Evolutionary conservation across 805 yeast genomes (phyloP), one percentile per base, ranked within the genome.

Genomic region (Lipomyces starkeyi): DNA sequence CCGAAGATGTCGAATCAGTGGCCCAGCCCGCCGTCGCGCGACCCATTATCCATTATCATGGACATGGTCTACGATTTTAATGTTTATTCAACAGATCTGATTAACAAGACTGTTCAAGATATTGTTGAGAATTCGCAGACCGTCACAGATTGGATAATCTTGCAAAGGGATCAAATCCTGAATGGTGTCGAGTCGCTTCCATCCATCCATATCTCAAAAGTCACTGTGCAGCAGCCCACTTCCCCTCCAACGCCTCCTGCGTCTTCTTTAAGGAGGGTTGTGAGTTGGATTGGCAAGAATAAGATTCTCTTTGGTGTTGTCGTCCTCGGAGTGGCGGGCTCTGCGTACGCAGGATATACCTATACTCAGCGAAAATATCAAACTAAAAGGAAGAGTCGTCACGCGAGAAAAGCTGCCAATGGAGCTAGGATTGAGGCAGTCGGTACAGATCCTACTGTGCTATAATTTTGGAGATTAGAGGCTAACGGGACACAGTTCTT

Each of bases 361-460:
- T 49, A 57, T 57, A n/a, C 9, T 3, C 66, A 59, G 34, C 65
- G 60, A 11, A 43, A 25, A 20, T n/a, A 59, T 32, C 53, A 32
- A 29, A 65, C 64, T 9, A 69, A 66, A 56, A 61, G 20, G 61
- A 68, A 70, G 54, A 80, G 77, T 69, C 79, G 94, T 73, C 80
- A 88, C 66, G 96, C 93, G 0, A 82, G 83, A 4, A 83, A 87
- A 67, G 80, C 91, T 40, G 73, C 84, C 4, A 88, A 88, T 68
- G 95, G 97, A 1, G 90, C 91, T 2, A 80, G 97, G 61, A 83
- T 84, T 68, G 95, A 91, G 73, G 94, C 90, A 8, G 86, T 91
- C 35, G 73, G 73, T 70, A 64, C 17, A 70, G 29, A 11, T 7
- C 32, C 37, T 27, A 40, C 53, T 35, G 1, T 20, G 6, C 25